Base-by-base conservation (phyloP, 2,329 filamentous ascomycete genomes). In the Colletotrichum phormii region DNA sequence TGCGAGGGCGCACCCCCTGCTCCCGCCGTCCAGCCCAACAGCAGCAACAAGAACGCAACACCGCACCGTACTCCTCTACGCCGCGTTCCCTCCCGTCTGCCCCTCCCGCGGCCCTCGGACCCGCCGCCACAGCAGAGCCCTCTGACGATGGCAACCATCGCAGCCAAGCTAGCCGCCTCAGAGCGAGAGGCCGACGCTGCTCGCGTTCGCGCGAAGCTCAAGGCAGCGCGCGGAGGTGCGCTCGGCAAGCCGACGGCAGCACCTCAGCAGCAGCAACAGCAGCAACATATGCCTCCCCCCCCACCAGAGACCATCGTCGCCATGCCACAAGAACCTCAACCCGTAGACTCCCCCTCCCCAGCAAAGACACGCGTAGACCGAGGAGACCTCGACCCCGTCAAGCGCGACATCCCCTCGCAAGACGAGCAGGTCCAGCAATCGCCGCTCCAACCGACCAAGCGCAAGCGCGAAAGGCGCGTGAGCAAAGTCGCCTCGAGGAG, bases 181-280 rank as follows among this genome's bases (percentile, higher is more conserved):
- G 90, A 92, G 75, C 85, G 89, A 22, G 89, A 92, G 65, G 90
- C 90, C 4, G 89, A 92, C 75, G 90, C 90, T 1, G 90, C 90
- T 1, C 85, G 90, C 29, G 89, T 92, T 0, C 83, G 90, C 4
- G 90, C 90, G 3, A 92, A 92, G 78, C 84, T 92, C 35, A 88
- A 86, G 76, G 89, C 90, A 1, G 88, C 87, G 3, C 81, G 85
- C 46, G 81, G 71, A n/a, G 71, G 71, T 5, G 61, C 67, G 13
- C 7, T 80, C 15, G 79, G 78, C 66, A 82, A 81, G 67, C 12
- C 60, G 6, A 75, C 22, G 77, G 79, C 65, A 72, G 80, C 13
- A 81, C 80, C 71, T 79, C 81, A 33, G 76, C 80, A 35, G 67
- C 75, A 67, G 67, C n/a, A n/a, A n/a, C 77, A 63, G 72, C 74